A percentile compares a stretch with the other conserved stretches of the same genome.
These are phyloP conservation scores for Podila horticola DNA, from an alignment of 192 early-diverging fungal species.

Conservation along the genomic window DNA sequence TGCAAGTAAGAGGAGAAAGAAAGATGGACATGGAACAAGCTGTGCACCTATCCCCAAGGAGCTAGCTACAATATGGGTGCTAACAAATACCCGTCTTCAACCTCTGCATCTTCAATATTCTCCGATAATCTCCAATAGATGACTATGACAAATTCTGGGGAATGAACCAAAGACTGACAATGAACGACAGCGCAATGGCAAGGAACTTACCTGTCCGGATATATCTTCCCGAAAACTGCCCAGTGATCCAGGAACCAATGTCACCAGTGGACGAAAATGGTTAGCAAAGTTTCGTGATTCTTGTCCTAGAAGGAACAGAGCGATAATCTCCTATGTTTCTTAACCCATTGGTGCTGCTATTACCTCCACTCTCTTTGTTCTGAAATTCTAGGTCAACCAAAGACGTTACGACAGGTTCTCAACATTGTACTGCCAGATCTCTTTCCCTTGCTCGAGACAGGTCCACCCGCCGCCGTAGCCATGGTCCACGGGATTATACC, in stretches of 20 bases:
- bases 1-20: conserved; percentile 54
- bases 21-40: background rate
- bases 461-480: conserved; percentile 54
- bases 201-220: conserved; percentile 68
- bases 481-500: conserved; percentile 78
- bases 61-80: conserved; percentile 28
- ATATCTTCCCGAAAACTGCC: conserved; percentile 65
- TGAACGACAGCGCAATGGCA: conserved; percentile 54
- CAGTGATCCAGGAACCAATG: conserved; percentile 71
- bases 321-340: background rate
- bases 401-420: conserved; percentile 59
- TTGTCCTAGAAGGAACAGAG: background rate
- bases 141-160: conserved; percentile 69
- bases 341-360: no score
- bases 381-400: conserved; percentile 33
- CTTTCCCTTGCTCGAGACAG: conserved; percentile 49
- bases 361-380: no score
- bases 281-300: conserved; percentile 6
- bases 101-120: conserved; percentile 6
- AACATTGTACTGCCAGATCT: conserved; percentile 58
- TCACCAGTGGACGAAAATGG: conserved; percentile 61
- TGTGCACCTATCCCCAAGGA: conserved; percentile 33
- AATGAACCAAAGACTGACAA: conserved; percentile 67
- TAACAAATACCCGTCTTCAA: no score
- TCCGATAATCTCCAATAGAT: conserved; percentile 47